phyloP scores from a whole-genome alignment of 73 alveolate species.

The Symbiodinium pilosum region DNA sequence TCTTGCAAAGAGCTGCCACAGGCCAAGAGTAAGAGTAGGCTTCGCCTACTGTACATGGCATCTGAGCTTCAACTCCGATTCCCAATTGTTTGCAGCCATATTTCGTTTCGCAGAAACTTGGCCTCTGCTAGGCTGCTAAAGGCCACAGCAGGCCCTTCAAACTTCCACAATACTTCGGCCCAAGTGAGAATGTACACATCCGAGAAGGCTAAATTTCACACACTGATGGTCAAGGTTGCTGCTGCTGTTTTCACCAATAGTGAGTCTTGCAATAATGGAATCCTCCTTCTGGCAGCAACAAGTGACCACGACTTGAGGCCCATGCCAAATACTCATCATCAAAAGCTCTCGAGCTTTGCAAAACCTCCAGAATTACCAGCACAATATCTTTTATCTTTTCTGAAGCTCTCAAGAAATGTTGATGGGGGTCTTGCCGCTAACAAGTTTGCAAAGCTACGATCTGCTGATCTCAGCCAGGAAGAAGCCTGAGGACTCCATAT shows the following conservation, averaged over 20 bases:
- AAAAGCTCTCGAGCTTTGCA: background rate
- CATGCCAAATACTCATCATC: background rate
- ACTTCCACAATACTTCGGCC: background rate
- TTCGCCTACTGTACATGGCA: conserved; percentile 18
- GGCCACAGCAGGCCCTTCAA: background rate
- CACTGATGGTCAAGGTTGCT: background rate
- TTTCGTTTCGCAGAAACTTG: background rate
- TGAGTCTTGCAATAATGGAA: no score
- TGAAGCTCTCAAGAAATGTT: no score
- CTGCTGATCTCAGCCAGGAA: conserved; percentile 6
- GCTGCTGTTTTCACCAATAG: background rate
- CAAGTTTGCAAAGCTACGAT: conserved; percentile 5
- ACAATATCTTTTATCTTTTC: no score
- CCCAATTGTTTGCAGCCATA: background rate
- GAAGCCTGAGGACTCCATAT: conserved; percentile 4
- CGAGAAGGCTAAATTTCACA: background rate
- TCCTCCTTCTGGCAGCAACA: background rate
- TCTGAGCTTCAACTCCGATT: background rate
- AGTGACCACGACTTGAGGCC: background rate
- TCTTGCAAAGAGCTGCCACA: background rate
- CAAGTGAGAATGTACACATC: conserved; percentile 15
- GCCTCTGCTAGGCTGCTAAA: background rate
- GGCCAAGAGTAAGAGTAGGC: background rate
- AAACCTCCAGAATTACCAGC: background rate
- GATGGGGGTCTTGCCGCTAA: no score